phyloP scores from a whole-genome alignment of 192 early-diverging fungal genomes.

The Obelidium mucronatum region DNA sequence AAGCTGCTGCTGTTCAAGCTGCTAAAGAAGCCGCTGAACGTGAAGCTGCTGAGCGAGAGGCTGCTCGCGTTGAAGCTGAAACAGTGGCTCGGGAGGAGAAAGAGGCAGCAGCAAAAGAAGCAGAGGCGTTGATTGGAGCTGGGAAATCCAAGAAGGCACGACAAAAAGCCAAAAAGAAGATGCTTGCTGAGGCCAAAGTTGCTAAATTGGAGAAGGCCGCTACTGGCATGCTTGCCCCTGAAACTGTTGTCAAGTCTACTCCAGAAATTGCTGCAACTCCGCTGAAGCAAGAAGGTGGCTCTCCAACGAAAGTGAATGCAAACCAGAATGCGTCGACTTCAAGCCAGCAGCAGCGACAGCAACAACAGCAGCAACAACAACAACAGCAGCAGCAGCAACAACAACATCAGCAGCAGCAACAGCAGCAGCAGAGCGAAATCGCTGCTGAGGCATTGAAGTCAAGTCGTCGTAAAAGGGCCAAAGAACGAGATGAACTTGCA shows the following conservation, averaged over 20 bases:
- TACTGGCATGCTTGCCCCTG: too few relatives aligned
- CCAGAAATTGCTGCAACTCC: neutral
- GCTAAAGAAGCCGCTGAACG: neutral
- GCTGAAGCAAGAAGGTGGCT: too few relatives aligned
- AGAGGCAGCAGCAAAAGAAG: neutral
- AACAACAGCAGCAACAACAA: too few relatives aligned
- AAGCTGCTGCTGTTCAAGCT: neutral
- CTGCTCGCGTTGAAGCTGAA: neutral
- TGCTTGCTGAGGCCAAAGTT: conserved; percentile 2
- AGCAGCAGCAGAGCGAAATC: neutral
- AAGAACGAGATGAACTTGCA: conserved; percentile 30
- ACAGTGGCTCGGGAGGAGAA: neutral
- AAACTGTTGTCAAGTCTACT: neutral
- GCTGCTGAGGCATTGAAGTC: neutral
- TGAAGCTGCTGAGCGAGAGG: neutral
- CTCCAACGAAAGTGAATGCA: too few relatives aligned
- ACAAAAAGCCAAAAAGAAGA: conserved; percentile 21
- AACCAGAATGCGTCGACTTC: too few relatives aligned
- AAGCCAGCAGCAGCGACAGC: too few relatives aligned
- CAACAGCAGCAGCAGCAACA: too few relatives aligned
- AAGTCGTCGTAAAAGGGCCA: conserved; percentile 33
- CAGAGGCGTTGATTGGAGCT: neutral
- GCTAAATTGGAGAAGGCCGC: too few relatives aligned
- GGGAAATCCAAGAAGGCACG: conserved; percentile 23
- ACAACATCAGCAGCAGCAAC: neutral